Conservation (phyloP, 805 yeast genomes). For the Jamesozyma lodderae region DNA sequence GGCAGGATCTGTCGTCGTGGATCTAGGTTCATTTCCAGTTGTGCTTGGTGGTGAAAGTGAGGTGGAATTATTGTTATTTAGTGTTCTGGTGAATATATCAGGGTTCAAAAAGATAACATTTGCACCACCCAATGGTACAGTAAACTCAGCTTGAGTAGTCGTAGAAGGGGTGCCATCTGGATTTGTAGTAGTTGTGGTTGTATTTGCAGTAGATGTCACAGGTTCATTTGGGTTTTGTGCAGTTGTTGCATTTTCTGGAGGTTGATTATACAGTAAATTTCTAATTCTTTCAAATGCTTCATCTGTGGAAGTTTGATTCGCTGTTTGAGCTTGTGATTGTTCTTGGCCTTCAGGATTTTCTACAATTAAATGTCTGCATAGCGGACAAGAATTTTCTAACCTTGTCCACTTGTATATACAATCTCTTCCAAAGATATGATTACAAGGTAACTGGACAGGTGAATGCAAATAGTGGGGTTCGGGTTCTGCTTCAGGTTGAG, state of each 20-base stretch:
- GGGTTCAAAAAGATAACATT: constrained; percentile 15
- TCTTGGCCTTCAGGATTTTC: constrained; percentile 8
- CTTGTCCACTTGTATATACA: constrained; percentile 82
- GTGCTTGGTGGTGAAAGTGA: neutral
- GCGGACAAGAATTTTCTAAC: constrained; percentile 69
- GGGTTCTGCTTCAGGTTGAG: neutral
- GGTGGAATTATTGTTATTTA: constrained; percentile 2
- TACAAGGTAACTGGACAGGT: constrained; percentile 73
- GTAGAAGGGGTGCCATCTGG: neutral
- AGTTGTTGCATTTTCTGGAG: neutral
- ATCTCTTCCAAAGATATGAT: constrained; percentile 77
- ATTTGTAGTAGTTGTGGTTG: neutral
- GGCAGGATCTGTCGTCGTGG: neutral
- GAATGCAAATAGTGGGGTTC: constrained; percentile 39
- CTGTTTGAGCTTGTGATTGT: neutral
- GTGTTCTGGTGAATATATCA: constrained; percentile 1
- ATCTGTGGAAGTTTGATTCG: constrained; percentile 4
- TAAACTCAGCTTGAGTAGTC: constrained; percentile 1
- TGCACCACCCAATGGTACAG: constrained; percentile 3
- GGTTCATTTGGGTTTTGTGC: neutral
- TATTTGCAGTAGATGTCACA: neutral
- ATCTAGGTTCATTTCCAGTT: neutral
- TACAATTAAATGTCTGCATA: constrained; percentile 60
- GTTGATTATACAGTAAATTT: constrained; percentile 16
- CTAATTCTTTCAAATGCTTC: constrained; percentile 26